Evolutionary conservation across 129 eudicot species (phyloP).

Genomic region (Pseudognaphalium luteoalbum): DNA sequence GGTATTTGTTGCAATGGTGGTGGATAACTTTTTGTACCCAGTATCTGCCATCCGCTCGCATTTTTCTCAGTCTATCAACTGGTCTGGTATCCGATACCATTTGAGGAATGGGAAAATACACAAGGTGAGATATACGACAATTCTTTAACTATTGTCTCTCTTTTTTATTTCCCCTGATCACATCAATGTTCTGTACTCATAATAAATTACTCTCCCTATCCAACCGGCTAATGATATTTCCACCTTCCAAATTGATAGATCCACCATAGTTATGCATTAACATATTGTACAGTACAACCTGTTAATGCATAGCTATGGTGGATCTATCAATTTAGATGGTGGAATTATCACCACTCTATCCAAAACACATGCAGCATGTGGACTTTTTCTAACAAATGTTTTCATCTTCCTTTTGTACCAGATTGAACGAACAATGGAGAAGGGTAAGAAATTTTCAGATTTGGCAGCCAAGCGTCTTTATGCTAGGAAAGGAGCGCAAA

Average conservation of each 20-base stretch:
- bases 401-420: slow-evolving; percentile 25
- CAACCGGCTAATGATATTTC: too few species aligned
- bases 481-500: slow-evolving; percentile 57
- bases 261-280: too few species aligned
- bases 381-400: not conserved
- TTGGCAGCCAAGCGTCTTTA: slow-evolving; percentile 83
- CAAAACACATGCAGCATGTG: not conserved
- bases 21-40: slow-evolving; percentile 86
- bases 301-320: too few species aligned
- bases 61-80: slow-evolving; percentile 86
- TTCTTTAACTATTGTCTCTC: not conserved
- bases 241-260: too few species aligned
- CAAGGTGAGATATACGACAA: slow-evolving; percentile 50
- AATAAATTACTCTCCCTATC: not conserved
- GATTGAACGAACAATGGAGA: slow-evolving; percentile 79
- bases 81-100: slow-evolving; percentile 97
- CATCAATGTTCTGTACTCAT: slow-evolving; percentile 1
- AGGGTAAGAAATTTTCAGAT: slow-evolving; percentile 85
- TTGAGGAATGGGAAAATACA: slow-evolving; percentile 81
- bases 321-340: too few species aligned
- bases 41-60: slow-evolving; percentile 85
- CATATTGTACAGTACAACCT: too few species aligned
- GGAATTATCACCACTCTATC: too few species aligned
- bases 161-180: not conserved
- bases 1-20: slow-evolving; percentile 94